phyloP scores from a whole-genome alignment of 768 basidiomycete genomes.

The Boletus subcaerulescens region DNA sequence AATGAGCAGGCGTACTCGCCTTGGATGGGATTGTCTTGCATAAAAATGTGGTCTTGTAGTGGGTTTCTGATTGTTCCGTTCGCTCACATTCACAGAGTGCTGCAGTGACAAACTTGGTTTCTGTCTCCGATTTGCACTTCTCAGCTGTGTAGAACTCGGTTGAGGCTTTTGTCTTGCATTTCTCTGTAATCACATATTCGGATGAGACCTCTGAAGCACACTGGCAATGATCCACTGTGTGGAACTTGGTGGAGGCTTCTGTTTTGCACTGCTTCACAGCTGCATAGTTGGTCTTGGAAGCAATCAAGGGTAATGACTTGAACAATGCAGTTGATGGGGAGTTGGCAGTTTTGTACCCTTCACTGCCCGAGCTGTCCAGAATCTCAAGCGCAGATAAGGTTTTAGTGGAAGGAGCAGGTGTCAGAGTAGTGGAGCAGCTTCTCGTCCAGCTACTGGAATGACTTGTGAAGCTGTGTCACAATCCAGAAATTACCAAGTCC shows the following conservation, averaged over 20 bases:
- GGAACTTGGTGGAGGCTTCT: slow-evolving; percentile 44
- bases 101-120: slow-evolving; percentile 48
- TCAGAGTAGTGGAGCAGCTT: slow-evolving; percentile 31
- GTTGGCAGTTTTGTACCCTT: slow-evolving; percentile 45
- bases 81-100: slow-evolving; percentile 35
- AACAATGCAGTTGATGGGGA: slow-evolving; percentile 51
- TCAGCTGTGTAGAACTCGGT: slow-evolving; percentile 53
- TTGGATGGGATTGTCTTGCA: slow-evolving; percentile 37
- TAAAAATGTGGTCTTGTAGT: slow-evolving; percentile 48
- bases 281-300: slow-evolving; percentile 47
- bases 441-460: slow-evolving; percentile 36
- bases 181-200: slow-evolving; percentile 50
- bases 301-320: slow-evolving; percentile 57
- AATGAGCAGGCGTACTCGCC: slow-evolving; percentile 37
- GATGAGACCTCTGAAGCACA: slow-evolving; percentile 36
- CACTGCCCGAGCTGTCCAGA: slow-evolving; percentile 41
- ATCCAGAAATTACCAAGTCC: too few relatives aligned
- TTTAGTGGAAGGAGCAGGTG: slow-evolving; percentile 30
- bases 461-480: slow-evolving; percentile 33
- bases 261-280: slow-evolving; percentile 43
- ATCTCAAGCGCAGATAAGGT: slow-evolving; percentile 30
- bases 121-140: slow-evolving; percentile 36
- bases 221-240: slow-evolving; percentile 44
- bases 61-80: slow-evolving; percentile 41
- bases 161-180: slow-evolving; percentile 40